phyloP scores from a whole-genome alignment of 345 rosid genomes.

The Draba incana region DNA sequence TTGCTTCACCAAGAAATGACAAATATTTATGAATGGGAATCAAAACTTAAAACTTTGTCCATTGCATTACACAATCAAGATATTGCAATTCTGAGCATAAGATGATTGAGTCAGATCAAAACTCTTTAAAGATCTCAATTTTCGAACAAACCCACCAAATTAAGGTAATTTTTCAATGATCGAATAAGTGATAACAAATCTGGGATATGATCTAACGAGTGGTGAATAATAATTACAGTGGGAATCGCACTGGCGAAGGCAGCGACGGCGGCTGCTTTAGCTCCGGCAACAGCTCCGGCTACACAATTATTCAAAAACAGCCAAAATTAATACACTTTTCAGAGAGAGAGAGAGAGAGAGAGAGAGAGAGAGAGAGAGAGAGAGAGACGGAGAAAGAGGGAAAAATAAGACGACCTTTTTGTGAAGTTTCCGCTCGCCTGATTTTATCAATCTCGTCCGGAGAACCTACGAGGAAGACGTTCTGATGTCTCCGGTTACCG shows the following conservation, averaged over 20 bases:
- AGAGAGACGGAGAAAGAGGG: neutral
- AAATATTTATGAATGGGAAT: neutral
- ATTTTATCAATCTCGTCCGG: constrained; percentile 40
- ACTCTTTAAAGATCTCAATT: neutral
- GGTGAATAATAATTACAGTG: constrained; percentile 50
- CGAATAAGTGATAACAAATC: neutral
- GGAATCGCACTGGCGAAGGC: constrained; percentile 77
- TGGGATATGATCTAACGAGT: neutral
- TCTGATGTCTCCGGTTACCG: constrained; percentile 29
- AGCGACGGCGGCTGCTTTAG: constrained; percentile 78
- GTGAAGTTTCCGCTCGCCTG: constrained; percentile 37
- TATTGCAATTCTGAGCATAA: neutral
- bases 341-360: neutral
- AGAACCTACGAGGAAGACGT: constrained; percentile 36
- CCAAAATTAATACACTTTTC: neutral
- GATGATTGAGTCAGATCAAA: neutral
- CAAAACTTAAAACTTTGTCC: neutral
- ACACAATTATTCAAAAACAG: neutral
- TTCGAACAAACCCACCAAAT: constrained; percentile 1
- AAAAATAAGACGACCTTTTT: constrained; percentile 36
- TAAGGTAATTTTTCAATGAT: neutral
- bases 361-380: neutral
- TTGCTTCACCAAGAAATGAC: neutral
- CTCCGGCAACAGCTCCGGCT: constrained; percentile 90
- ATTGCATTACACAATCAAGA: neutral